Evolutionary conservation across 139 green algal genomes (phyloP).

Genomic region (Dunaliella primolecta): DNA sequence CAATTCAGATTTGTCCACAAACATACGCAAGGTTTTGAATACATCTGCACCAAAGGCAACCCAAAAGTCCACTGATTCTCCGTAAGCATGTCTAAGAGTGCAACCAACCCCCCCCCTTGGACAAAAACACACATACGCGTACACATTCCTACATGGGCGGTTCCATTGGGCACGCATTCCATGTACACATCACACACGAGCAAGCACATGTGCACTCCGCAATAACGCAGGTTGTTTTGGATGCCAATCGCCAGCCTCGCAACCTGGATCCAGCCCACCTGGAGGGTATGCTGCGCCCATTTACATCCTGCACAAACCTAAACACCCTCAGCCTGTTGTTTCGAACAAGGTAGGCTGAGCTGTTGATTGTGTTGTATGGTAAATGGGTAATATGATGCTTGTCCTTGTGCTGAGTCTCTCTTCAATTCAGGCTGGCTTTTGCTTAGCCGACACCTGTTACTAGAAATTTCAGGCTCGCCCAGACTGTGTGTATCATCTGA

Average conservation of each 20-base stretch:
- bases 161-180: no score
- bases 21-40: no score
- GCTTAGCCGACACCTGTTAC: no score
- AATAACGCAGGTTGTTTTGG: conserved; percentile 16
- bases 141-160: no score
- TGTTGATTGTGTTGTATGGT: background rate
- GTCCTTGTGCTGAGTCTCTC: no score
- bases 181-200: background rate
- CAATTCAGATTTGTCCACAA: background rate
- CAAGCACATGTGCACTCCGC: background rate
- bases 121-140: background rate
- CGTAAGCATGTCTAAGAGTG: no score
- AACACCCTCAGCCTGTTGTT: conserved; percentile 10
- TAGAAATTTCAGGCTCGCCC: no score
- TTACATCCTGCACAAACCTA: background rate
- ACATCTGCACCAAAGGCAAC: no score
- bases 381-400: background rate
- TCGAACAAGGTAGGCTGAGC: conserved; percentile 11
- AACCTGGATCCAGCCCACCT: conserved; percentile 5
- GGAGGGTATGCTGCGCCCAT: background rate
- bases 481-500: no score
- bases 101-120: no score
- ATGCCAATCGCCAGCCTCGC: conserved; percentile 19
- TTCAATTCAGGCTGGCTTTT: no score
- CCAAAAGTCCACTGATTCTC: no score